Conservation (phyloP, 1,139 yeast genomes). For the Kurtzmaniella quercitrusa region DNA sequence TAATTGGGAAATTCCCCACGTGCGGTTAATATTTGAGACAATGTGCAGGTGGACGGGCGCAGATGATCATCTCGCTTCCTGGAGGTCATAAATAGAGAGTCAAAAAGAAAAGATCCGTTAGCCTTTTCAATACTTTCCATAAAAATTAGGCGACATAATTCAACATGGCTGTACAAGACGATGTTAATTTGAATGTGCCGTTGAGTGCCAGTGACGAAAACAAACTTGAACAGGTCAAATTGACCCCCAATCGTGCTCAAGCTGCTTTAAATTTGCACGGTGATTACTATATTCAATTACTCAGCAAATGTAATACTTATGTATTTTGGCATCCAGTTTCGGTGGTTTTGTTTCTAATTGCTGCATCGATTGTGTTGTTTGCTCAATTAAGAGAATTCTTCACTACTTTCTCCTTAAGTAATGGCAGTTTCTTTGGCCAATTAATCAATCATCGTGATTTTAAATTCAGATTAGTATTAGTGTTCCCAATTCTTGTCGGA, state of each 20-base stretch:
- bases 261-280: slow-evolving; percentile 61
- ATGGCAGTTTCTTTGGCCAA: slow-evolving; percentile 9
- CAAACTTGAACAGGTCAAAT: slow-evolving; percentile 37
- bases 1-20: slow-evolving; percentile 7
- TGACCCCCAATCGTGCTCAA: slow-evolving; percentile 54
- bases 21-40: slow-evolving; percentile 4
- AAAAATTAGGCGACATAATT: no score
- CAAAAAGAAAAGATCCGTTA: not conserved
- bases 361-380: slow-evolving; percentile 18
- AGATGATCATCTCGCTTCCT: not conserved
- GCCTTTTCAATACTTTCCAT: no score
- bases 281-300: slow-evolving; percentile 58
- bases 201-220: slow-evolving; percentile 47
- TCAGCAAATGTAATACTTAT: slow-evolving; percentile 44
- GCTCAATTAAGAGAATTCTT: slow-evolving; percentile 27
- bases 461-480: slow-evolving; percentile 19
- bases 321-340: slow-evolving; percentile 49
- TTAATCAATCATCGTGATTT: slow-evolving; percentile 22
- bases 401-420: slow-evolving; percentile 3
- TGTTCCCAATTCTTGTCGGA: slow-evolving; percentile 22
- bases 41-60: not conserved
- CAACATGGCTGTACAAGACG: slow-evolving; percentile 36
- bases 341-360: slow-evolving; percentile 18
- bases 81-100: not conserved
- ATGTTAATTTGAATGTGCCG: slow-evolving; percentile 50